A percentile compares a stretch with the other conserved stretches of the same genome.
Evolutionary conservation across 305 asterid genomes (phyloP).

Genomic region (Fraxinus sp.): DNA sequence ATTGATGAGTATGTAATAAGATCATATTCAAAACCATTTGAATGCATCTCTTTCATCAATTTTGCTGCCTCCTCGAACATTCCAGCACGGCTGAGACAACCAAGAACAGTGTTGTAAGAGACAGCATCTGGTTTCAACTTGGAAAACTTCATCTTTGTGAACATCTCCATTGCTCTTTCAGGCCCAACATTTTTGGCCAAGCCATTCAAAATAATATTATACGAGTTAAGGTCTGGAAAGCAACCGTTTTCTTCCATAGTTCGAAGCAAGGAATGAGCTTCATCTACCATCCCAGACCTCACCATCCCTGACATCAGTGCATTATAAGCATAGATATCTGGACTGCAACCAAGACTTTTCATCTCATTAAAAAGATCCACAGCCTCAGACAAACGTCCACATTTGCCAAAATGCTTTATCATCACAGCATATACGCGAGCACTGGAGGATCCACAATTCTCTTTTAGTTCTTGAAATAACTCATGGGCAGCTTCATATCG

Average conservation of each 20-base stretch:
- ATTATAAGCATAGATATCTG: slow-evolving; percentile 79
- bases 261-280: slow-evolving; percentile 66
- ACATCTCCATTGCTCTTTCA: slow-evolving; percentile 64
- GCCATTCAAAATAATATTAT: slow-evolving; percentile 78
- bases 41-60: slow-evolving; percentile 85
- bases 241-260: slow-evolving; percentile 73
- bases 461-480: slow-evolving; percentile 81
- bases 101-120: slow-evolving; percentile 76
- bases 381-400: slow-evolving; percentile 72
- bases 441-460: slow-evolving; percentile 77
- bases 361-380: slow-evolving; percentile 76
- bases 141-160: slow-evolving; percentile 60
- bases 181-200: slow-evolving; percentile 68
- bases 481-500: slow-evolving; percentile 87
- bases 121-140: slow-evolving; percentile 70
- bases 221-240: slow-evolving; percentile 69
- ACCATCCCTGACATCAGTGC: slow-evolving; percentile 97
- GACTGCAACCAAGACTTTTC: slow-evolving; percentile 64
- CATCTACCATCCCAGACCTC: slow-evolving; percentile 67
- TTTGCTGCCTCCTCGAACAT: slow-evolving; percentile 95
- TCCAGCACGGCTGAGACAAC: slow-evolving; percentile 87
- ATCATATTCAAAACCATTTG: slow-evolving; percentile 75
- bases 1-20: slow-evolving; percentile 78
- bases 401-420: slow-evolving; percentile 86
- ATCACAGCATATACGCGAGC: slow-evolving; percentile 96